A percentile compares a stretch with the other conserved stretches of the same genome.
Evolutionary conservation across 2,329 filamentous ascomycete species (phyloP).

Genomic region (Paracorniculantispora psalliotae): DNA sequence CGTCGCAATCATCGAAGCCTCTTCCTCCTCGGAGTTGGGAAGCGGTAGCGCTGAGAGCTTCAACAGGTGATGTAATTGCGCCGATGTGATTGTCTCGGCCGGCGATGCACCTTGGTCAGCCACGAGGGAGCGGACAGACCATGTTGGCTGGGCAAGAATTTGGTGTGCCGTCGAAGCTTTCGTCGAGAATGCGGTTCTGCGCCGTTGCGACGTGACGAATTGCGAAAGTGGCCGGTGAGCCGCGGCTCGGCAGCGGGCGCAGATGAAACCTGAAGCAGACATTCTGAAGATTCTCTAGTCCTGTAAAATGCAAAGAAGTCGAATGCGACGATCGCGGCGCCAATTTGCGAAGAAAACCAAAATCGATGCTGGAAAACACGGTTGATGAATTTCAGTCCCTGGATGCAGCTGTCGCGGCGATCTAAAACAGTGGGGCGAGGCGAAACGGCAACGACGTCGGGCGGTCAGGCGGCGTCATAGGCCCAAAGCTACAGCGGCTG

Average conservation of each 20-base stretch:
- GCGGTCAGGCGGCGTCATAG: conserved; percentile 15
- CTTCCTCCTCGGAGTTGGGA: conserved; percentile 58
- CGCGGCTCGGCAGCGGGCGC: conserved; percentile 26
- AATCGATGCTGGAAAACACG: neutral
- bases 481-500: neutral
- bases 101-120: conserved; percentile 22
- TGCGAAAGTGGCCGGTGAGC: conserved; percentile 20
- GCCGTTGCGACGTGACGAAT: conserved; percentile 12
- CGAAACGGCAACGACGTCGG: neutral
- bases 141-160: conserved; percentile 68
- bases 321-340: neutral
- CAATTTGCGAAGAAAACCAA: neutral
- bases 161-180: conserved; percentile 24
- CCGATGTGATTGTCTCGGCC: conserved; percentile 50
- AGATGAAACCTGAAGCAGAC: conserved; percentile 17
- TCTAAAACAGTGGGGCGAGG: conserved; percentile 9
- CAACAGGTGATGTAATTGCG: conserved; percentile 76
- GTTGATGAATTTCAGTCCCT: neutral
- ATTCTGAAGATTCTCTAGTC: neutral
- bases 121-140: conserved; percentile 77
- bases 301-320: too few relatives aligned
- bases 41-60: conserved; percentile 82
- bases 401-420: neutral
- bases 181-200: conserved; percentile 15
- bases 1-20: conserved; percentile 65